A percentile compares a stretch with the other conserved stretches of the same genome.
phyloP scores from a whole-genome alignment of 2,329 filamentous ascomycete species.

The Escovopsis sp. region DNA sequence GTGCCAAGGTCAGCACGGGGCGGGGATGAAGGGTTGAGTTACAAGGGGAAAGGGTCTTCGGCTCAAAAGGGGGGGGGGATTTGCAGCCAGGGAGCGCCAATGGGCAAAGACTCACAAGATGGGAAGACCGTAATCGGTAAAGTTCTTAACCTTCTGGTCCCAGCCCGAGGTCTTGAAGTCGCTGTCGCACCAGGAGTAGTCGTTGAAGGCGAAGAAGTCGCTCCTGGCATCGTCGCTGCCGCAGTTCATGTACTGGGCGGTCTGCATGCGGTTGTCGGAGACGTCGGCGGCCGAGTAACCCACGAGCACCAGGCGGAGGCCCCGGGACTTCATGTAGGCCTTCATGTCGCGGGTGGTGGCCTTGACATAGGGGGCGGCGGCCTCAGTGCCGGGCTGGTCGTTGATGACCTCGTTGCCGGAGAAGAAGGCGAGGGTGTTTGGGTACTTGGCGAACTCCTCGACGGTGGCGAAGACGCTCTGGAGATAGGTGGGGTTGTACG shows the following conservation, averaged over 20 bases:
- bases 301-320: slow-evolving; percentile 53
- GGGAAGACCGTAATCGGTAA: slow-evolving; percentile 71
- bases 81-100: too few species aligned
- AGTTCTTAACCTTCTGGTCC: slow-evolving; percentile 79
- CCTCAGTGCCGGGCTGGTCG: slow-evolving; percentile 44
- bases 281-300: slow-evolving; percentile 72
- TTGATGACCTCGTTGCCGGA: slow-evolving; percentile 73
- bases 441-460: slow-evolving; percentile 66
- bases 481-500: slow-evolving; percentile 79
- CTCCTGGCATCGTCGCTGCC: slow-evolving; percentile 60
- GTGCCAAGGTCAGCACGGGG: neutral
- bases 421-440: slow-evolving; percentile 79
- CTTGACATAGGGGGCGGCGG: slow-evolving; percentile 59
- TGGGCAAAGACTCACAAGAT: slow-evolving; percentile 44
- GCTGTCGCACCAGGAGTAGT: slow-evolving; percentile 75
- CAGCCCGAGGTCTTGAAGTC: slow-evolving; percentile 59
- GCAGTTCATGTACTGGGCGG: slow-evolving; percentile 88
- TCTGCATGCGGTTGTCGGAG: slow-evolving; percentile 68
- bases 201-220: slow-evolving; percentile 83
- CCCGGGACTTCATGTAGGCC: slow-evolving; percentile 47
- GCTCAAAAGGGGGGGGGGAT: too few species aligned
- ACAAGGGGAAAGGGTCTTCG: neutral
- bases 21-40: neutral
- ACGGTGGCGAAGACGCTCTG: slow-evolving; percentile 77
- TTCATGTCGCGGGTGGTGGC: slow-evolving; percentile 65